Conservation (phyloP, 2,329 filamentous ascomycete species). For the Botryotinia convoluta region DNA sequence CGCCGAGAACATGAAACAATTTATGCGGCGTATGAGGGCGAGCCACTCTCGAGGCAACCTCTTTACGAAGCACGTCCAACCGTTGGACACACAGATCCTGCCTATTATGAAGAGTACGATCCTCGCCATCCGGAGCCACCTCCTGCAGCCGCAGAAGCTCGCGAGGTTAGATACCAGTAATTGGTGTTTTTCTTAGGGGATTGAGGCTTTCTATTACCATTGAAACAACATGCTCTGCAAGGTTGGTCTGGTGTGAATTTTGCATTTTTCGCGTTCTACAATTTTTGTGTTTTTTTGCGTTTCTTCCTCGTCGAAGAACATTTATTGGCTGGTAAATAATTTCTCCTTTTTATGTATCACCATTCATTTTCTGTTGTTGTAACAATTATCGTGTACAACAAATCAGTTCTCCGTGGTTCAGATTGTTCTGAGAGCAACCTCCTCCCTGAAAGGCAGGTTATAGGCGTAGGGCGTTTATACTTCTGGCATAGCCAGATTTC, state of each 20-base stretch:
- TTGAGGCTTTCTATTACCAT: not conserved
- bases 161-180: conserved; percentile 34
- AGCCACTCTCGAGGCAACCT: conserved; percentile 31
- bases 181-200: not conserved
- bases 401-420: not conserved
- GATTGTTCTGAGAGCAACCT: not conserved
- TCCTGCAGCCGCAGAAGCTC: conserved; percentile 23
- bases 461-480: conserved; percentile 1
- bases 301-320: conserved; percentile 9
- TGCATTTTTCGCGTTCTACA: not conserved
- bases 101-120: conserved; percentile 46
- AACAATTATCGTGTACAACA: conserved; percentile 3
- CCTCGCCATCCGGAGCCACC: conserved; percentile 42
- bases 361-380: not conserved
- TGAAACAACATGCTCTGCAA: conserved; percentile 8
- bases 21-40: conserved; percentile 36
- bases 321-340: conserved; percentile 10
- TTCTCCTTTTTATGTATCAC: not conserved
- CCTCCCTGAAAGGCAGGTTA: conserved; percentile 1
- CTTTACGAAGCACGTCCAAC: conserved; percentile 33
- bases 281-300: not conserved
- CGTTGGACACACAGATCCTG: conserved; percentile 28
- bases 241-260: conserved; percentile 12
- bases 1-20: conserved; percentile 38
- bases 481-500: not conserved